Conservation (phyloP, 345 rosid species). For the Kandelia obovata region DNA sequence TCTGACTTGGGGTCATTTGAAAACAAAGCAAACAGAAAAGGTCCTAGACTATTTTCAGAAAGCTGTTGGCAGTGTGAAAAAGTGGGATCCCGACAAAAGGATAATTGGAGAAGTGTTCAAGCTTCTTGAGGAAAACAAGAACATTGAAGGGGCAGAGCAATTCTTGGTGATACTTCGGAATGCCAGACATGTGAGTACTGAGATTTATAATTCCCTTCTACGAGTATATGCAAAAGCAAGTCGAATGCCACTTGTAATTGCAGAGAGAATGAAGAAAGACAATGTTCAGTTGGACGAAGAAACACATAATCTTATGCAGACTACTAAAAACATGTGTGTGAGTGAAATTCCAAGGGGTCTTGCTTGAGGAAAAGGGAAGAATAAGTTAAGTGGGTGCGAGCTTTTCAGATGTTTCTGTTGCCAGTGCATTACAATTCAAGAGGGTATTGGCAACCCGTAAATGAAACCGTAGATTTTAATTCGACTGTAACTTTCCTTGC, state of each 20-base stretch:
- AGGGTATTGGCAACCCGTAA: background rate
- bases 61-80: conserved; percentile 60
- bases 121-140: conserved; percentile 54
- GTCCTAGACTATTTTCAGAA: conserved; percentile 61
- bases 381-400: background rate
- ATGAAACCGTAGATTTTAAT: background rate
- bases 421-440: background rate
- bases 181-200: conserved; percentile 60
- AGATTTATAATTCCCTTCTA: conserved; percentile 62
- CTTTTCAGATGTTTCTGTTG: background rate
- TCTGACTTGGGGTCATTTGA: conserved; percentile 64
- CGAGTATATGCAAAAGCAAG: conserved; percentile 75
- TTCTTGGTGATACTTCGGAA: conserved; percentile 53
- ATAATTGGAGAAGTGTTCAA: conserved; percentile 43
- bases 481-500: background rate
- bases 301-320: conserved; percentile 52
- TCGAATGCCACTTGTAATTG: conserved; percentile 68
- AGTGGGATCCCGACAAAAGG: conserved; percentile 59
- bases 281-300: conserved; percentile 56
- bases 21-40: conserved; percentile 42
- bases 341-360: conserved; percentile 47
- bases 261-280: conserved; percentile 72
- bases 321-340: conserved; percentile 61
- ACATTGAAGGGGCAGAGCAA: conserved; percentile 64
- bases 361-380: conserved; percentile 12